Percentiles rank a stretch among this genome's conserved stretches.
These are phyloP conservation scores for Gomphus sp. DNA, from an alignment of 1,284 basidiomycete genomes.

Conservation along the genomic window DNA sequence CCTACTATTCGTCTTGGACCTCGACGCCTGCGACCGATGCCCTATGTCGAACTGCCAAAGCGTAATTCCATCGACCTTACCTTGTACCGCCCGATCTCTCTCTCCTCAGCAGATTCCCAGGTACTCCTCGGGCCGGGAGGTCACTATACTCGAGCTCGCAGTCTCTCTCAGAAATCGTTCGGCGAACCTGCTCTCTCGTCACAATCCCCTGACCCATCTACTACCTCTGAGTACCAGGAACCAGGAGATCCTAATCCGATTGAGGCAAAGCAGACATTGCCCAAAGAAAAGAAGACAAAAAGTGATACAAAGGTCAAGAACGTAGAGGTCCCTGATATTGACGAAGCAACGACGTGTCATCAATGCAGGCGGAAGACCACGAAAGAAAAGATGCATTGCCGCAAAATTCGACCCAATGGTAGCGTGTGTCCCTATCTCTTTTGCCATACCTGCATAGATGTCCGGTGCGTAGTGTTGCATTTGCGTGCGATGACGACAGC, in stretches of 20 bases:
- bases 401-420: background rate
- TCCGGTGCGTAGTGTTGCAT: conserved; percentile 1
- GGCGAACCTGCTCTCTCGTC: background rate
- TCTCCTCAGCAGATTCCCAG: background rate
- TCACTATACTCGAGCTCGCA: background rate
- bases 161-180: background rate
- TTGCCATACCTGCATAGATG: conserved; percentile 1
- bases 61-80: background rate
- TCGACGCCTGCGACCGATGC: background rate
- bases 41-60: background rate
- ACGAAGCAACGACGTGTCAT: background rate
- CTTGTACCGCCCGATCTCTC: background rate
- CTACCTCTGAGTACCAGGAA: background rate
- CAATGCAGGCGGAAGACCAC: conserved; percentile 5
- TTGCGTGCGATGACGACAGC: background rate
- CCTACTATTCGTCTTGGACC: background rate
- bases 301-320: background rate
- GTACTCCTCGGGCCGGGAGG: background rate
- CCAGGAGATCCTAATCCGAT: background rate
- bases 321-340: background rate
- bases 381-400: conserved; percentile 4
- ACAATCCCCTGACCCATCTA: background rate
- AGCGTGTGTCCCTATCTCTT: background rate
- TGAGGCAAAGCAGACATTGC: background rate
- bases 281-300: background rate